These are phyloP conservation scores for Luvunga scandens DNA, from an alignment of 345 rosid species.

Conservation along the genomic window DNA sequence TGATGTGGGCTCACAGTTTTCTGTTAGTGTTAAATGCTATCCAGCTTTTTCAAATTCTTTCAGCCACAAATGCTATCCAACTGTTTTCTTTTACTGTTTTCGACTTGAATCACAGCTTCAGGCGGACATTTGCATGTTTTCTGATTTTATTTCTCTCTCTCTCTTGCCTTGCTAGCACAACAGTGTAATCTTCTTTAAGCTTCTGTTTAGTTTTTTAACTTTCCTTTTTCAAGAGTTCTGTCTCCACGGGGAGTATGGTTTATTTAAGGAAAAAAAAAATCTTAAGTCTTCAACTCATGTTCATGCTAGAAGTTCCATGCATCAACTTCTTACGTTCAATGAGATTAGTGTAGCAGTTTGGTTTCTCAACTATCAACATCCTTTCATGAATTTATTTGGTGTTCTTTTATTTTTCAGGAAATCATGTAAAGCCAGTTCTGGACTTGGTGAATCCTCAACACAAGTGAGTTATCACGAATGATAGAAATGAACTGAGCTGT, in stretches of 20 bases:
- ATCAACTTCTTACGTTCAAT: neutral
- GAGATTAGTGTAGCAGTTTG: neutral
- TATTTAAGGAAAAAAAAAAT: neutral
- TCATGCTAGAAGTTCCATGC: neutral
- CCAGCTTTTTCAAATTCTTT: neutral
- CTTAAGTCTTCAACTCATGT: neutral
- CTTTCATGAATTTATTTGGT: neutral
- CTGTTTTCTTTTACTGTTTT: constrained; percentile 2
- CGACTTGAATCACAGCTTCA: neutral
- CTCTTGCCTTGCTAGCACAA: neutral
- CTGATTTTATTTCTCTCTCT: neutral
- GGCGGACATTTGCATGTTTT: neutral
- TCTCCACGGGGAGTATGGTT: neutral
- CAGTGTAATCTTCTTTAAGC: neutral
- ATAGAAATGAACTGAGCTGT: neutral
- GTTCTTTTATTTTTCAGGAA: constrained; percentile 40
- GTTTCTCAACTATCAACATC: neutral
- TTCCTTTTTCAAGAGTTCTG: neutral
- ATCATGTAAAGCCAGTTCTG: constrained; percentile 56
- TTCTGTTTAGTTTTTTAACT: neutral
- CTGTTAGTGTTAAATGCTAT: neutral
- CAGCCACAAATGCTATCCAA: constrained; percentile 3
- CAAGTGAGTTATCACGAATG: constrained; percentile 53
- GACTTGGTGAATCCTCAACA: constrained; percentile 82
- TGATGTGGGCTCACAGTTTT: neutral